Conservation (phyloP, 2,329 filamentous ascomycete genomes). For the Colletotrichum noveboracense region DNA sequence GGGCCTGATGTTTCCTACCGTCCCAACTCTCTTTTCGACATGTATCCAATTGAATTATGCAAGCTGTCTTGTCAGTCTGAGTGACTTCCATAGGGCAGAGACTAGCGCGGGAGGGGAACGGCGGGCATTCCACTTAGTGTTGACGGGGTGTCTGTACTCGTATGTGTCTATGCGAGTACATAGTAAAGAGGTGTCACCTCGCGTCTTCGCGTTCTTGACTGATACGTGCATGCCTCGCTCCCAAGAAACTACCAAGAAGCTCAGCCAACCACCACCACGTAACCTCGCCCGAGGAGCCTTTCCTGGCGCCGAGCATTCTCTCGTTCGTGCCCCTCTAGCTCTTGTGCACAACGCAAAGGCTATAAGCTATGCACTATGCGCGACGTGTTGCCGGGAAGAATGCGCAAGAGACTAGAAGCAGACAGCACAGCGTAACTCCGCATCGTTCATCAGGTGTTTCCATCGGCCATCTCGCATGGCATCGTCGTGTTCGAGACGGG, state of each 20-base stretch:
- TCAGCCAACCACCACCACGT: neutral
- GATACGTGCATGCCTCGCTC: neutral
- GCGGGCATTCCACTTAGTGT: neutral
- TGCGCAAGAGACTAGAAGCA: neutral
- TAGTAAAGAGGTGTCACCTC: neutral
- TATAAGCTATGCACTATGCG: neutral
- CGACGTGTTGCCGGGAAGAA: neutral
- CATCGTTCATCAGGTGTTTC: neutral
- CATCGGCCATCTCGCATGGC: slow-evolving; percentile 14
- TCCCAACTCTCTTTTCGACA: neutral
- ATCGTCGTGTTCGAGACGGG: neutral
- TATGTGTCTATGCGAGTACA: neutral
- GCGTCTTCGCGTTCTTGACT: neutral
- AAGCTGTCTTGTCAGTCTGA: neutral
- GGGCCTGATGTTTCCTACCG: neutral
- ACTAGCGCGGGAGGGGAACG: neutral
- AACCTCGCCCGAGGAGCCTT: neutral
- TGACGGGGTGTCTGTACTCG: neutral
- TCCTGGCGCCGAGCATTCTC: slow-evolving; percentile 8
- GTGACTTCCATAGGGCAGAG: neutral
- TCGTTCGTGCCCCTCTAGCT: neutral
- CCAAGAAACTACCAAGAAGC: neutral
- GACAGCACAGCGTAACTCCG: neutral
- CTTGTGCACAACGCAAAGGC: neutral
- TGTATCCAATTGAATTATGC: neutral